These are phyloP conservation scores for Aspergillus sp. DNA, from an alignment of 2,329 filamentous ascomycete species.

Conservation along the genomic window DNA sequence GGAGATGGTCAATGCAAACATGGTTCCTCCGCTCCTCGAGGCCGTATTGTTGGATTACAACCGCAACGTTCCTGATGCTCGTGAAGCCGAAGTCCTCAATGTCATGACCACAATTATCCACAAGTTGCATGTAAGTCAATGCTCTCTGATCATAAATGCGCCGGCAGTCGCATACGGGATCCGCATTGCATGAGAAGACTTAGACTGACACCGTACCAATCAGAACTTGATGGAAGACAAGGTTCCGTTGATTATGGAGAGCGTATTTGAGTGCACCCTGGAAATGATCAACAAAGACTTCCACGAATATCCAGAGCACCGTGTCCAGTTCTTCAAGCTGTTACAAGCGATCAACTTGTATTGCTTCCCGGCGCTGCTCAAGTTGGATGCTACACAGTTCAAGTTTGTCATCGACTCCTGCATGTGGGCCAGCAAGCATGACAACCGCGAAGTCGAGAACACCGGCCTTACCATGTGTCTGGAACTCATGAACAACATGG, in stretches of 20 bases:
- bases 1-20: constrained; percentile 86
- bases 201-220: constrained; percentile 1
- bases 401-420: constrained; percentile 99
- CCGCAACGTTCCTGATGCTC: constrained; percentile 90
- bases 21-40: constrained; percentile 93
- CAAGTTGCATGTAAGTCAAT: constrained; percentile 82
- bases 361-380: constrained; percentile 92
- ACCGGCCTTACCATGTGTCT: constrained; percentile 97
- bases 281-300: constrained; percentile 99
- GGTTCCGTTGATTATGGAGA: constrained; percentile 95
- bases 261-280: constrained; percentile 95
- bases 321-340: constrained; percentile 99
- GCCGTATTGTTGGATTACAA: constrained; percentile 95
- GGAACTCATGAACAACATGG: constrained; percentile 96
- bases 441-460: constrained; percentile 95
- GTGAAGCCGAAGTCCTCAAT: constrained; percentile 93
- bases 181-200: background rate
- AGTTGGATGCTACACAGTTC: constrained; percentile 94
- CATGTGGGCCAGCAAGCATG: constrained; percentile 99
- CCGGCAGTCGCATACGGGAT: no score
- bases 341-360: constrained; percentile 93
- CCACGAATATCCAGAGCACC: constrained; percentile 96
- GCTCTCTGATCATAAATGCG: background rate
- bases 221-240: constrained; percentile 97
- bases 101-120: constrained; percentile 97